Evolutionary conservation across 1,284 basidiomycete species (phyloP).

Genomic region (Papiliotrema laurentii): DNA sequence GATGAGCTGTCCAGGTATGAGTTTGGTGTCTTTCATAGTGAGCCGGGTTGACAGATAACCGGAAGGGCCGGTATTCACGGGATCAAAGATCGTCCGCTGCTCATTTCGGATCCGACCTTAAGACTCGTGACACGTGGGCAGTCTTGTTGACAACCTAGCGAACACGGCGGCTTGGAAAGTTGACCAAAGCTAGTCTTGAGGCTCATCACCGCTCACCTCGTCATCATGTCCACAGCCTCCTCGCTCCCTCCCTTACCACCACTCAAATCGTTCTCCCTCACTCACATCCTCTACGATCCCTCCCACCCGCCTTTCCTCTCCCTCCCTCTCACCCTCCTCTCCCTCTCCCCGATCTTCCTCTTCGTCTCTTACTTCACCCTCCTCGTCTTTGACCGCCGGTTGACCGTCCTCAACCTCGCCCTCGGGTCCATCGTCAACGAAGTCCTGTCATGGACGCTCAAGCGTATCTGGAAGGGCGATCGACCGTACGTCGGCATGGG

Average conservation of each 20-base stretch:
- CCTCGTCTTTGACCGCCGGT: slow-evolving; percentile 36
- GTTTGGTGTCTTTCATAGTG: no score
- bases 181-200: no score
- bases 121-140: no score
- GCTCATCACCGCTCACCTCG: no score
- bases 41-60: no score
- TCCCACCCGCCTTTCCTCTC: slow-evolving; percentile 27
- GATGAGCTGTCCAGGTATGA: no score
- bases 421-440: slow-evolving; percentile 39
- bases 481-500: slow-evolving; percentile 31
- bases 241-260: slow-evolving; percentile 14
- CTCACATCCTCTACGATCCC: slow-evolving; percentile 43
- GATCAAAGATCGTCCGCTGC: no score
- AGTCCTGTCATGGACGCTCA: slow-evolving; percentile 30
- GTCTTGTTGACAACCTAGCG: no score
- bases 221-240: neutral
- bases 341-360: slow-evolving; percentile 46
- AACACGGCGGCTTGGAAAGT: no score
- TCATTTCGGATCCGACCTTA: no score
- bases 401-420: slow-evolving; percentile 36
- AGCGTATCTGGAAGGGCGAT: slow-evolving; percentile 28
- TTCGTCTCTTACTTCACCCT: slow-evolving; percentile 47
- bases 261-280: slow-evolving; percentile 41
- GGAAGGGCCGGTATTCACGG: no score
- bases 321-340: slow-evolving; percentile 42